phyloP scores from a whole-genome alignment of 1,284 basidiomycete species.

The Bjerkandera adusta region DNA sequence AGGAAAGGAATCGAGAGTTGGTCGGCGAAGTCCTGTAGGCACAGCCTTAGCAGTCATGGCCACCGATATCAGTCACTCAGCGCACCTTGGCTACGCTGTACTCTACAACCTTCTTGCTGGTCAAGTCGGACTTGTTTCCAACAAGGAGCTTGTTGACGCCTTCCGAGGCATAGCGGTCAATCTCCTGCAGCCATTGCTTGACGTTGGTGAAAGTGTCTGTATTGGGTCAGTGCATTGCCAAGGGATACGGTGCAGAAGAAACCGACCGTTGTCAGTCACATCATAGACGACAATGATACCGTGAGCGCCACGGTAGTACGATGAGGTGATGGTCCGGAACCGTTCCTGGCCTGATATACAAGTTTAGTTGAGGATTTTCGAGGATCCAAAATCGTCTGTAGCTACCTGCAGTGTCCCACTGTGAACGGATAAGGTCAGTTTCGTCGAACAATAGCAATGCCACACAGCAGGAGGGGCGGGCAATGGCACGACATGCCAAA shows the following conservation, averaged over 20 bases:
- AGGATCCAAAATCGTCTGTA: conserved; percentile 1
- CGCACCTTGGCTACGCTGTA: conserved; percentile 93
- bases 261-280: conserved; percentile 92
- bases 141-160: conserved; percentile 98
- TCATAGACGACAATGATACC: conserved; percentile 99
- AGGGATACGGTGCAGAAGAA: background rate
- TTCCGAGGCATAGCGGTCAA: conserved; percentile 98
- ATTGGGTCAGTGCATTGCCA: background rate
- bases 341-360: conserved; percentile 78
- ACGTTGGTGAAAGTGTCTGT: conserved; percentile 96
- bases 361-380: background rate
- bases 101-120: conserved; percentile 98
- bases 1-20: conserved; percentile 95
- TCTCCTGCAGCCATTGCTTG: conserved; percentile 99
- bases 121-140: conserved; percentile 97
- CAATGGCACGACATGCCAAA: too few species aligned
- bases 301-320: conserved; percentile 95
- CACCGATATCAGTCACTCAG: background rate
- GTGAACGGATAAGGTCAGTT: background rate
- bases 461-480: too few species aligned
- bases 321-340: conserved; percentile 98
- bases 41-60: conserved; percentile 11
- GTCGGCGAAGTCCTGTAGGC: conserved; percentile 86
- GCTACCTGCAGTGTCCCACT: conserved; percentile 96
- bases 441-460: too few species aligned